Conservation (phyloP, 495 filamentous ascomycete species). For the Penicillium arizonense region DNA sequence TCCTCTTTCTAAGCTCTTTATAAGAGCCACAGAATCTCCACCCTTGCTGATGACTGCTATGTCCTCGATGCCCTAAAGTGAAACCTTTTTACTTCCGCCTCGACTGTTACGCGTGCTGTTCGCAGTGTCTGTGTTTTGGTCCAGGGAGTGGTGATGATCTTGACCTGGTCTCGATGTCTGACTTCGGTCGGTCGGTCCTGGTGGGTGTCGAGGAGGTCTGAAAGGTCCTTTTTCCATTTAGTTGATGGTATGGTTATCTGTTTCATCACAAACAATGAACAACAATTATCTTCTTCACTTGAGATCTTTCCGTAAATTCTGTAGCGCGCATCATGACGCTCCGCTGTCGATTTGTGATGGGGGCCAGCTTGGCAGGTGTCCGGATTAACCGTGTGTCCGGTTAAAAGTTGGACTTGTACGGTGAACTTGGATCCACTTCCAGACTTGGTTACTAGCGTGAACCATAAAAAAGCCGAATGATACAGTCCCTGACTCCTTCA, state of each 20-base stretch:
- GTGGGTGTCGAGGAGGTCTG: conserved; percentile 71
- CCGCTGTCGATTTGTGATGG: too few relatives aligned
- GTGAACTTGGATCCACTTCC: too few relatives aligned
- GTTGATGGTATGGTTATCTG: conserved; percentile 13
- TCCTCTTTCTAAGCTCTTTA: conserved; percentile 75
- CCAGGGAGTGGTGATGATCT: conserved; percentile 74
- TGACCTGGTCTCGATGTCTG: conserved; percentile 56
- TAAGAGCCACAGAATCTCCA: conserved; percentile 74
- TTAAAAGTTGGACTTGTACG: too few relatives aligned
- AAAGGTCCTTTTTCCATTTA: conserved; percentile 49
- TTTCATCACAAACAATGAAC: too few relatives aligned
- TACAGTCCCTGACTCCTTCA: too few relatives aligned
- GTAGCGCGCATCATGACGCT: too few relatives aligned
- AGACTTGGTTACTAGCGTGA: too few relatives aligned
- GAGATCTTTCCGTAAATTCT: too few relatives aligned
- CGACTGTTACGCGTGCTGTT: conserved; percentile 37
- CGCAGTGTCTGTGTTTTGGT: conserved; percentile 33
- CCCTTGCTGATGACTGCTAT: conserved; percentile 70
- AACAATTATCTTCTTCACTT: too few relatives aligned
- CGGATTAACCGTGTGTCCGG: too few relatives aligned
- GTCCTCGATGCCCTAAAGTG: conserved; percentile 72
- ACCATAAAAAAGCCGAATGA: too few relatives aligned
- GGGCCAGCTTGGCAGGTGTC: too few relatives aligned
- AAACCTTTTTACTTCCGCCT: conserved; percentile 60
- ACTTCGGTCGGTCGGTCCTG: conserved; percentile 63